Percentiles rank a stretch among this genome's conserved stretches.
phyloP scores from a whole-genome alignment of 1,139 yeast species.

The Saccharomyces hybrid region DNA sequence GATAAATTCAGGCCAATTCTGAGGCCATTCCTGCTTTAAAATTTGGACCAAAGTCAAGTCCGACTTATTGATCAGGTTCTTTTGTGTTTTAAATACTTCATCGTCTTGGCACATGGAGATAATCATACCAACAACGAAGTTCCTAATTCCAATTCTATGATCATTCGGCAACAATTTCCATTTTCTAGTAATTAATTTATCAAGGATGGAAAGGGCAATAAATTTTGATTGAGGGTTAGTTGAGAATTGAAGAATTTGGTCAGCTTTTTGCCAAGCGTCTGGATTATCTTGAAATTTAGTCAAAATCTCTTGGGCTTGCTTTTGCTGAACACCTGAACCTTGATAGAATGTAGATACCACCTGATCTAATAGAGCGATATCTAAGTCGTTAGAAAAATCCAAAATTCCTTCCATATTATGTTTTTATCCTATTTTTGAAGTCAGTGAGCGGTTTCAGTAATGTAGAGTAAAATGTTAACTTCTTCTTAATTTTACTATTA shows the following conservation, averaged over 20 bases:
- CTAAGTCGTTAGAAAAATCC: conserved; percentile 80
- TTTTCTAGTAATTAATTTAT: conserved; percentile 79
- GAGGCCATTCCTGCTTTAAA: conserved; percentile 98
- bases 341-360: conserved; percentile 83
- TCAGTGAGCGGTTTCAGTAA: not conserved
- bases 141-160: conserved; percentile 83
- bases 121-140: conserved; percentile 89
- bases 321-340: conserved; percentile 75
- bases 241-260: conserved; percentile 74
- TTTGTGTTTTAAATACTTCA: conserved; percentile 61
- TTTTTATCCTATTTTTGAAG: not conserved
- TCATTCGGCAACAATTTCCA: conserved; percentile 91
- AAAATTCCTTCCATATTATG: conserved; percentile 71
- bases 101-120: conserved; percentile 87
- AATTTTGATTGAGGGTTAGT: conserved; percentile 81
- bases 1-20: conserved; percentile 94
- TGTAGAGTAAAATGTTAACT: not conserved
- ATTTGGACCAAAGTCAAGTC: conserved; percentile 91
- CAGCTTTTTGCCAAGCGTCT: conserved; percentile 94
- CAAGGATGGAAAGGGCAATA: conserved; percentile 84
- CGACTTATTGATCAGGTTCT: conserved; percentile 83
- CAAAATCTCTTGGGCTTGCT: conserved; percentile 73
- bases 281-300: conserved; percentile 91
- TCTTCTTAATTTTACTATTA: not conserved
- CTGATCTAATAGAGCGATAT: conserved; percentile 69